phyloP scores from a whole-genome alignment of 495 filamentous ascomycete genomes.

The Aspergillus hancockii region DNA sequence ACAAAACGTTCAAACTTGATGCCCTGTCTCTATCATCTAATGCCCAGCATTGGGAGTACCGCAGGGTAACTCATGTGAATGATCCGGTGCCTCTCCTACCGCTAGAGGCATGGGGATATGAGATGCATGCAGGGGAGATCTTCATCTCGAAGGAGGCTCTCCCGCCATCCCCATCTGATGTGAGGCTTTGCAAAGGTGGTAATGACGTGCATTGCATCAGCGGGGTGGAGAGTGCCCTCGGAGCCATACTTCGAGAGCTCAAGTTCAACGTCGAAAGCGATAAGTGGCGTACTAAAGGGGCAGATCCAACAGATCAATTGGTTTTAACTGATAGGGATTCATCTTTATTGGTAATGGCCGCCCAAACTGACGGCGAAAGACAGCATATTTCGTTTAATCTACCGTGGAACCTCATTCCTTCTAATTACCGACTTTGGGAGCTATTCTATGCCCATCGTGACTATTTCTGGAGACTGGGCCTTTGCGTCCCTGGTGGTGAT shows the following conservation, averaged over 20 bases:
- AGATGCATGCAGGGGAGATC: slow-evolving; percentile 80
- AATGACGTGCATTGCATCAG: slow-evolving; percentile 71
- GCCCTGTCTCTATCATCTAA: slow-evolving; percentile 18
- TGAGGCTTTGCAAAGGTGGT: slow-evolving; percentile 70
- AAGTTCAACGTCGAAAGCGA: background rate
- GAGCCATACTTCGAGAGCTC: slow-evolving; percentile 9
- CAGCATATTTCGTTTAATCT: slow-evolving; percentile 23
- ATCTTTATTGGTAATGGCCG: background rate
- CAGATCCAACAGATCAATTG: slow-evolving; percentile 1
- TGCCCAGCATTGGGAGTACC: slow-evolving; percentile 51
- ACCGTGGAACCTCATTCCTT: slow-evolving; percentile 53
- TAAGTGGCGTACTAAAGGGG: background rate
- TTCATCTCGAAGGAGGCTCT: slow-evolving; percentile 74
- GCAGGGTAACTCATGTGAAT: slow-evolving; percentile 79
- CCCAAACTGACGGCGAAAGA: slow-evolving; percentile 18
- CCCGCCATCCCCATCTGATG: slow-evolving; percentile 63
- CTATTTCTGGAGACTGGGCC: slow-evolving; percentile 91
- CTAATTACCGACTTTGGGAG: slow-evolving; percentile 76
- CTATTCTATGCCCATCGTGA: slow-evolving; percentile 93
- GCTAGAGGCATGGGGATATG: slow-evolving; percentile 82
- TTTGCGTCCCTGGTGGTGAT: slow-evolving; percentile 87
- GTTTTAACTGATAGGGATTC: slow-evolving; percentile 4
- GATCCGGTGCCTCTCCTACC: slow-evolving; percentile 92
- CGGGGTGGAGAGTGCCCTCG: slow-evolving; percentile 40
- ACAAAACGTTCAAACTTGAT: slow-evolving; percentile 60